Percentiles rank a stretch among this genome's conserved stretches.
phyloP scores from a whole-genome alignment of 2,329 filamentous ascomycete genomes.

The Neofusicoccum parvum region DNA sequence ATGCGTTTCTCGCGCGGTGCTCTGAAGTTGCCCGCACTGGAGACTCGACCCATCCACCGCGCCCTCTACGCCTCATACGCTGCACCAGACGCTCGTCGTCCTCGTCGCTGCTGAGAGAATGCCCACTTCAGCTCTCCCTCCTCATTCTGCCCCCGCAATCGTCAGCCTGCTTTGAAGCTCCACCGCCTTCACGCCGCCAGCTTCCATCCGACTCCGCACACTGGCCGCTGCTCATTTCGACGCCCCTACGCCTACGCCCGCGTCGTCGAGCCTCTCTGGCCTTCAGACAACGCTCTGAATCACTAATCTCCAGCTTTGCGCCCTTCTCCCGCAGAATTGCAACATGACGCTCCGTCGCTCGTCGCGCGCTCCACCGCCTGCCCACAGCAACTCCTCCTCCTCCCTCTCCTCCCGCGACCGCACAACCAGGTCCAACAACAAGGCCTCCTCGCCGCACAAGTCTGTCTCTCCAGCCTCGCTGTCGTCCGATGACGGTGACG shows the following conservation, averaged over 20 bases:
- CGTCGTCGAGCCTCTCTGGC: not conserved
- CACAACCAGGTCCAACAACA: constrained; percentile 70
- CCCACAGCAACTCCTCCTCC: constrained; percentile 77
- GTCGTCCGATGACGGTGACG: constrained; percentile 67
- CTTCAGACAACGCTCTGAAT: not conserved
- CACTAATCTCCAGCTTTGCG: constrained; percentile 5
- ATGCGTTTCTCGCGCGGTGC: constrained; percentile 21
- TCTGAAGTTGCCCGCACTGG: constrained; percentile 22
- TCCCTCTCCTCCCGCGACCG: constrained; percentile 73
- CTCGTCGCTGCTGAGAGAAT: constrained; percentile 25
- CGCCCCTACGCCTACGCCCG: constrained; percentile 8
- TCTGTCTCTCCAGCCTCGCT: constrained; percentile 73
- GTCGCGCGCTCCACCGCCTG: constrained; percentile 74
- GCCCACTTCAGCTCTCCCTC: constrained; percentile 28
- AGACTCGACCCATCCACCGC: constrained; percentile 20
- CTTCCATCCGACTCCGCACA: constrained; percentile 26
- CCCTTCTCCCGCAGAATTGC: constrained; percentile 17
- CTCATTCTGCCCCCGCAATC: constrained; percentile 30
- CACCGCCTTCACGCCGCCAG: constrained; percentile 32
- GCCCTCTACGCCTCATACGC: constrained; percentile 9
- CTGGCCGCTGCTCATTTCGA: constrained; percentile 24
- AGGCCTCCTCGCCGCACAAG: constrained; percentile 72
- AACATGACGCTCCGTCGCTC: constrained; percentile 78
- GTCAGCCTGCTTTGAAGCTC: constrained; percentile 39
- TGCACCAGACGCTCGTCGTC: constrained; percentile 9